phyloP scores from a whole-genome alignment of 1,284 basidiomycete genomes.

The Meripilus lineatus region DNA sequence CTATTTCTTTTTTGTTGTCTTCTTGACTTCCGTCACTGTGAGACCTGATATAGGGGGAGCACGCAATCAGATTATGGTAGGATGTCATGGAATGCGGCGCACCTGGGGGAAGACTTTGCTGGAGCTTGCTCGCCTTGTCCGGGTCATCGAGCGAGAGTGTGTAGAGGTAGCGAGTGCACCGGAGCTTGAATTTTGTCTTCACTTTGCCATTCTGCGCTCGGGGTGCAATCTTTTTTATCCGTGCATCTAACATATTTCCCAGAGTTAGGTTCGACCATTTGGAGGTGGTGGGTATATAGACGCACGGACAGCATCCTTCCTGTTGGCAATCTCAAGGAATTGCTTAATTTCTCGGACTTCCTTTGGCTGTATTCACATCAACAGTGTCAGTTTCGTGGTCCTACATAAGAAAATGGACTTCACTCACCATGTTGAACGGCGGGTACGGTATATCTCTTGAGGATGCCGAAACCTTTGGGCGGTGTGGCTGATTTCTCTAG shows the following conservation, averaged over 20 bases:
- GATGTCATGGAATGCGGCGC: conserved; percentile 22
- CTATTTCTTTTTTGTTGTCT: conserved; percentile 68
- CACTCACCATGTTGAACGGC: conserved; percentile 24
- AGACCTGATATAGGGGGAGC: conserved; percentile 42
- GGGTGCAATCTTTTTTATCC: conserved; percentile 91
- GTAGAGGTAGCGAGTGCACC: conserved; percentile 97
- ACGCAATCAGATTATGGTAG: not conserved
- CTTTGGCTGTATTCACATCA: conserved; percentile 71
- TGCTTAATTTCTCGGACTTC: conserved; percentile 99
- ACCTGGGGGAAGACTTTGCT: conserved; percentile 95
- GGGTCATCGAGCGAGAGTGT: conserved; percentile 93
- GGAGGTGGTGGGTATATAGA: conserved; percentile 22
- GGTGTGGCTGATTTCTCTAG: not conserved
- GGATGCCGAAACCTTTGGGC: conserved; percentile 6
- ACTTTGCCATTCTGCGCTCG: conserved; percentile 68
- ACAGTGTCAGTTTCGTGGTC: not conserved
- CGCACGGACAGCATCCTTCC: conserved; percentile 79
- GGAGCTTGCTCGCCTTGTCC: conserved; percentile 98
- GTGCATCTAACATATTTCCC: conserved; percentile 67
- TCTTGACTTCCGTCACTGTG: conserved; percentile 58
- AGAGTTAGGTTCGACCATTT: too few species aligned
- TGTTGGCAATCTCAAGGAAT: conserved; percentile 95
- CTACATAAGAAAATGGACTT: not conserved
- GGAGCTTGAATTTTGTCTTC: conserved; percentile 98
- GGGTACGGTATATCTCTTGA: conserved; percentile 19